Percentiles rank a stretch among this genome's conserved stretches.
Evolutionary conservation across 805 yeast species (phyloP).

Genomic region (Lipomyces chichibuensis): DNA sequence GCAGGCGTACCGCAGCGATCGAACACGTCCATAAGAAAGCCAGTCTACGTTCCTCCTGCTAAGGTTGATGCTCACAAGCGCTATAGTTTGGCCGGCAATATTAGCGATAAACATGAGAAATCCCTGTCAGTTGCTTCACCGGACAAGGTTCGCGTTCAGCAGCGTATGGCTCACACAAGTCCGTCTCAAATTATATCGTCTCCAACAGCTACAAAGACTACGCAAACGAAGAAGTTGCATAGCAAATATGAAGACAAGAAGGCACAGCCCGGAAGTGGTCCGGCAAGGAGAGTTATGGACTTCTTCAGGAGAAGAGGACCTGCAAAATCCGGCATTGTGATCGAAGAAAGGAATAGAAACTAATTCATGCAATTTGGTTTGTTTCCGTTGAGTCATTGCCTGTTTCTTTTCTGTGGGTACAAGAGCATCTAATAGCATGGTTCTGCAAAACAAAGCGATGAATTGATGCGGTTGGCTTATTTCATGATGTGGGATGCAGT

Average conservation of each 20-base stretch:
- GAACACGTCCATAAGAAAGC: constrained; percentile 8
- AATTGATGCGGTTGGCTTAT: background rate
- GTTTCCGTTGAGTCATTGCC: background rate
- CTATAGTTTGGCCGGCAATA: constrained; percentile 2
- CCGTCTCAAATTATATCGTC: background rate
- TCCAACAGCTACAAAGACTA: background rate
- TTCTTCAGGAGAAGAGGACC: constrained; percentile 30
- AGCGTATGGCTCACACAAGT: constrained; percentile 1
- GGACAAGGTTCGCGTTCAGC: background rate
- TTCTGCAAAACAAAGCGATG: background rate
- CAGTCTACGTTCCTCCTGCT: background rate
- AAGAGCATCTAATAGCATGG: background rate
- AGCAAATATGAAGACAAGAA: constrained; percentile 17
- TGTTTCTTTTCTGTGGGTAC: background rate
- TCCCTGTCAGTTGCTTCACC: constrained; percentile 3
- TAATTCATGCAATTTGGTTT: background rate
- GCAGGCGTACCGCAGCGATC: constrained; percentile 6
- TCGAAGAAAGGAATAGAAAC: background rate
- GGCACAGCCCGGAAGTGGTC: constrained; percentile 18
- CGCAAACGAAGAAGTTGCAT: constrained; percentile 3
- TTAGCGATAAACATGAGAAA: constrained; percentile 1
- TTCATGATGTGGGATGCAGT: background rate
- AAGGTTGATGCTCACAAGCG: background rate
- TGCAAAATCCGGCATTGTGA: background rate
- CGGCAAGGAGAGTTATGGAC: constrained; percentile 33